These are phyloP conservation scores for Myriosclerotinia scirpicola DNA, from an alignment of 2,329 filamentous ascomycete species.

Conservation along the genomic window DNA sequence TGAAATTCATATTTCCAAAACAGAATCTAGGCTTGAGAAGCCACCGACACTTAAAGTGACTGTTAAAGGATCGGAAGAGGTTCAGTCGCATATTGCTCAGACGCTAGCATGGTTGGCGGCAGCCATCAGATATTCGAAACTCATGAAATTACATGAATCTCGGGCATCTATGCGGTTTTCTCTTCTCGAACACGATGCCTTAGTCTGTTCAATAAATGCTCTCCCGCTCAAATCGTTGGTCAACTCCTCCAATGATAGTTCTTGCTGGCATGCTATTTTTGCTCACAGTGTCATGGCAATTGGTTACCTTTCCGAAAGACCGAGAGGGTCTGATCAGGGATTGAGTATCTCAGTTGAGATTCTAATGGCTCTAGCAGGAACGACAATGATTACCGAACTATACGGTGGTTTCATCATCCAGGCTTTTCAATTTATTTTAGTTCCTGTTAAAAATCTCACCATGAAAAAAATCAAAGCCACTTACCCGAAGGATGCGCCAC, in stretches of 20 bases:
- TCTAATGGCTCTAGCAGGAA: not conserved
- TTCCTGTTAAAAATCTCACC: not conserved
- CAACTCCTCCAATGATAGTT: not conserved
- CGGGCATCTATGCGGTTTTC: not conserved
- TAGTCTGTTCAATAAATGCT: not conserved
- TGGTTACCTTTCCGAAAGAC: not conserved
- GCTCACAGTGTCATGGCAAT: not conserved
- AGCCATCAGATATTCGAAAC: not conserved
- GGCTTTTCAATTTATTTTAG: not conserved
- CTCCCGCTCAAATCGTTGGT: not conserved
- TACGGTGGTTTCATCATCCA: not conserved
- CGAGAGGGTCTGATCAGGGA: not conserved
- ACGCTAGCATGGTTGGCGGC: slow-evolving; percentile 1
- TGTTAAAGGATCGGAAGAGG: not conserved
- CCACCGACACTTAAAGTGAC: not conserved
- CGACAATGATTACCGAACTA: not conserved
- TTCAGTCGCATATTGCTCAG: not conserved
- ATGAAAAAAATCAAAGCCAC: not conserved
- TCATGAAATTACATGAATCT: not conserved
- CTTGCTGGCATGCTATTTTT: not conserved
- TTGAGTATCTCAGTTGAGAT: not conserved
- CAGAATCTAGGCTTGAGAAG: not conserved
- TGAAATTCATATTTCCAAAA: not conserved
- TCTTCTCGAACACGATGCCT: not conserved
- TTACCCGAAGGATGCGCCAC: too few species aligned